Evolutionary conservation across 139 green algal genomes (phyloP).

Genomic region (Haematococcus lacustris): DNA sequence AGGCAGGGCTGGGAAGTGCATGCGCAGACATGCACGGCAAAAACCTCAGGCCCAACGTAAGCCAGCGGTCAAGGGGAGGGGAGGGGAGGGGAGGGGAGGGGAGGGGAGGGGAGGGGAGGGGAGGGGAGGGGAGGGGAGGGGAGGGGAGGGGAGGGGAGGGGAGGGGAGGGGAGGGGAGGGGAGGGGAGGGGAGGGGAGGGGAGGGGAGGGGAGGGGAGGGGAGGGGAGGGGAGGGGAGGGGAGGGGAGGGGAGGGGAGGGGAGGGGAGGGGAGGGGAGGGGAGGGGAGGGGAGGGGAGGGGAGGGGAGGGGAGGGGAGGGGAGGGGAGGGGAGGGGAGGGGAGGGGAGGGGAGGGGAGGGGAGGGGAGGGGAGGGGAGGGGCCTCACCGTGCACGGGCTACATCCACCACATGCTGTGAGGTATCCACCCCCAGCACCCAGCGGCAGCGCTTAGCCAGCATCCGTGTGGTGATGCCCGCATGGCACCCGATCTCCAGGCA

Average conservation of each 20-base stretch:
- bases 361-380: neutral
- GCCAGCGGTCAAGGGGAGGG: neutral
- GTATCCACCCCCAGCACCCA: conserved; percentile 12
- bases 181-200: neutral
- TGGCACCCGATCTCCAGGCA: conserved; percentile 27
- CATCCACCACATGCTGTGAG: conserved; percentile 5
- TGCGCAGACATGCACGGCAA: neutral
- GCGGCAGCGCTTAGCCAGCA: conserved; percentile 14
- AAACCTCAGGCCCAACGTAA: neutral
- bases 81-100: neutral
- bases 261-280: neutral
- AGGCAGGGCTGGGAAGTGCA: neutral
- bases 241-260: neutral
- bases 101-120: too few species aligned
- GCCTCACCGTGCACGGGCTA: neutral
- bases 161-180: neutral
- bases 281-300: neutral
- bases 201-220: neutral
- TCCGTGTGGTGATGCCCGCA: conserved; percentile 21
- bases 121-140: too few species aligned
- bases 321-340: neutral
- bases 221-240: neutral
- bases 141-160: too few species aligned
- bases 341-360: neutral
- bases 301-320: neutral